These are phyloP conservation scores for Hansenula sp. DNA, from an alignment of 1,139 yeast genomes.

Conservation along the genomic window DNA sequence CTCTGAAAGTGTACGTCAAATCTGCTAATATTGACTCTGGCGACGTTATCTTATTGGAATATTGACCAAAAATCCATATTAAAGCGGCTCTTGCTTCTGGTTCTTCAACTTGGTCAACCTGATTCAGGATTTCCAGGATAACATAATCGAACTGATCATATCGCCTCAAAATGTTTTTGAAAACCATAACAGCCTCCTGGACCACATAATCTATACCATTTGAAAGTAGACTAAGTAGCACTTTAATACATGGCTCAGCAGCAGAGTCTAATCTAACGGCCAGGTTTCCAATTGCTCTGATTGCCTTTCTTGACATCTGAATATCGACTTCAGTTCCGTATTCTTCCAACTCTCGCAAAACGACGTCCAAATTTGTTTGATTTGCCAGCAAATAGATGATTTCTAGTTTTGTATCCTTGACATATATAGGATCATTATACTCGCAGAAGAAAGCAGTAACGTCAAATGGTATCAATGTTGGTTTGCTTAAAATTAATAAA, in stretches of 20 bases:
- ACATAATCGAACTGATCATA: constrained; percentile 54
- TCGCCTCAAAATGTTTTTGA: constrained; percentile 71
- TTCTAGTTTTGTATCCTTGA: constrained; percentile 88
- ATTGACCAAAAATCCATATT: constrained; percentile 84
- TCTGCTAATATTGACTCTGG: constrained; percentile 44
- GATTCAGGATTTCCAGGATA: constrained; percentile 27
- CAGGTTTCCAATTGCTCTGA: constrained; percentile 84
- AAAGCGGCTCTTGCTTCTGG: constrained; percentile 77
- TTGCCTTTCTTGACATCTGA: constrained; percentile 82
- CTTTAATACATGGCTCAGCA: constrained; percentile 62
- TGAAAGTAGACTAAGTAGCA: constrained; percentile 54
- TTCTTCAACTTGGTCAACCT: constrained; percentile 53
- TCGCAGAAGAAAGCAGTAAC: constrained; percentile 78
- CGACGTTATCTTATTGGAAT: constrained; percentile 47
- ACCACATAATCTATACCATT: constrained; percentile 72
- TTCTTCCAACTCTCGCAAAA: constrained; percentile 74
- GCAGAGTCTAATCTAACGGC: constrained; percentile 70
- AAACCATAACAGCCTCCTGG: constrained; percentile 76
- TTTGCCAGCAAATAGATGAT: constrained; percentile 77
- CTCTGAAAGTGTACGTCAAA: constrained; percentile 45
- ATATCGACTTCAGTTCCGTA: constrained; percentile 86
- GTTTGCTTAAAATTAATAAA: constrained; percentile 63
- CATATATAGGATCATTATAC: constrained; percentile 81
- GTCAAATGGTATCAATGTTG: constrained; percentile 58
- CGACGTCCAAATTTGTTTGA: constrained; percentile 54